These are phyloP conservation scores for Chlamydomonas sp. DNA, from an alignment of 139 green algal genomes.

Conservation along the genomic window DNA sequence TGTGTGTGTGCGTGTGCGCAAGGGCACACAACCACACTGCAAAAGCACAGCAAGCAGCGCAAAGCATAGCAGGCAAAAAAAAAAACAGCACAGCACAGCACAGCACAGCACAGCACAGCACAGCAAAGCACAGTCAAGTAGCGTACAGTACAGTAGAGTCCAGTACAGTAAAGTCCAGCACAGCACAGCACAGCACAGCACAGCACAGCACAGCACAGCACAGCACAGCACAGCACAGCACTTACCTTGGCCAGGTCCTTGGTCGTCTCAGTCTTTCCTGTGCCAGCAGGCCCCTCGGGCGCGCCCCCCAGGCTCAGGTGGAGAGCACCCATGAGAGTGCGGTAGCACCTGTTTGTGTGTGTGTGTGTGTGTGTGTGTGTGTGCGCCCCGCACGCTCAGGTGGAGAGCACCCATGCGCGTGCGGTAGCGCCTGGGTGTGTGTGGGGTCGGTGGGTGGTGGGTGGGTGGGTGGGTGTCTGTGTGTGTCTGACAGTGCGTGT, in stretches of 20 bases:
- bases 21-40: too few species aligned
- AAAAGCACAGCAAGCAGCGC: too few species aligned
- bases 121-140: too few species aligned
- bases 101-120: too few species aligned
- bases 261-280: constrained; percentile 69
- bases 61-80: too few species aligned
- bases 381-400: constrained; percentile 50
- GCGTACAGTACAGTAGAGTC: constrained; percentile 11
- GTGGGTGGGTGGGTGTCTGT: too few species aligned
- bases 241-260: constrained; percentile 64
- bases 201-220: constrained; percentile 4
- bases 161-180: too few species aligned
- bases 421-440: constrained; percentile 48
- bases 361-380: too few species aligned
- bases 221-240: constrained; percentile 37
- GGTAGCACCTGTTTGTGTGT: constrained; percentile 52
- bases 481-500: too few species aligned
- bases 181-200: constrained; percentile 4
- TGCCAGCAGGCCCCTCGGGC: constrained; percentile 45
- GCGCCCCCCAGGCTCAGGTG: constrained; percentile 56
- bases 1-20: too few species aligned
- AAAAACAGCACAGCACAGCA: too few species aligned
- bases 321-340: constrained; percentile 60
- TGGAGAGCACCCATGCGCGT: constrained; percentile 65
- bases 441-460: too few species aligned